Base-by-base conservation (phyloP, 352 stramenopile species). In the Detonula confervacea region DNA sequence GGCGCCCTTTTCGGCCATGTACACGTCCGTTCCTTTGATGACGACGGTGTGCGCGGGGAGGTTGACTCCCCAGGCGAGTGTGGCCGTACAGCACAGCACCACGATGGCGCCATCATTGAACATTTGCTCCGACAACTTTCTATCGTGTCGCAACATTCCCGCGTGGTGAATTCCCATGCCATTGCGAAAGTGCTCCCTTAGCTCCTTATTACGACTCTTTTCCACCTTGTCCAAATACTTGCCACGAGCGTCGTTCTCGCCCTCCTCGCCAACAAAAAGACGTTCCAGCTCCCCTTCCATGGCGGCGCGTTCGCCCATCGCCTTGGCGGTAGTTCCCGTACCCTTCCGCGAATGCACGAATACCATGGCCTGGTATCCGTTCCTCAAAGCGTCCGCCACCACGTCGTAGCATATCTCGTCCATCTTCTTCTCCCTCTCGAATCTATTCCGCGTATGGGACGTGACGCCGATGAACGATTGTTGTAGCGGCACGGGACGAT, bases 301-400 rank as follows among this genome's bases (percentile, higher is more conserved):
- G 7, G 74, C 60, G 11, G 96, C 95, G 14, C 96, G 87, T 62
- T 99, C 96, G 7, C 96, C 87, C 7, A 99, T 90, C 4, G 94
- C 95, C 37, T 91, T 93, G 67, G 98, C 97, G 12, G 98, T 99
- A 33, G 94, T 93, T 20, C 95, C 93, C 0, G 98, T 99, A 57
- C 99, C 97, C 78, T 99, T 99, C 33, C 98, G 95, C 14, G 95
- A 98, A 86, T 99, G 97, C 6, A 99, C 97, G 90, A 99, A 99
- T 7, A 99, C 96, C 98, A 99, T 99, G 1, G 98, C 93, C 86
- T 98, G 95, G 77, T 98, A 90, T 2, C 92, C 94, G 46, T 88
- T 73, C 61, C 86, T 72, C 42, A 96, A 79, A 9, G 91, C 88
- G 59, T 96, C 91, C 7, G 90, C 68, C 22, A 94, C 87, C 12